Base-by-base conservation (phyloP, 495 filamentous ascomycete species). In the Cladorrhinum samala region DNA sequence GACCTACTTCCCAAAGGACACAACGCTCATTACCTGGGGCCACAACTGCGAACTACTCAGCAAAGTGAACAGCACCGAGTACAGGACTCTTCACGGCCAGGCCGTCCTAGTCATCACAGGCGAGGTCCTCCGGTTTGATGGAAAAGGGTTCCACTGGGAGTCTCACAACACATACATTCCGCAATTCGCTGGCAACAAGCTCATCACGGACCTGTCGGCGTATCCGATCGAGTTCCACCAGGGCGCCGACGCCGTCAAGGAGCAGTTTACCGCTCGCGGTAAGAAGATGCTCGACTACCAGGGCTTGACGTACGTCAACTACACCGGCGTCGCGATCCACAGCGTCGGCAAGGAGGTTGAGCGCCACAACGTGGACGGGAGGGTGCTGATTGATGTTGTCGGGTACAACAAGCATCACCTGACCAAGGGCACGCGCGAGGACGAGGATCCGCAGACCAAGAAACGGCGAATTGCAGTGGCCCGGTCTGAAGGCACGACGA, bases 351-450 rank as follows among this genome's bases (percentile, higher is more conserved):
- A 55, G 30, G 39, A 36, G 3, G 2, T 47, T 2, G 33, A 52
- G 47, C 64, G 55, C 16, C 57, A 66, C 33, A 66, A 70, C 39
- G 66, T 72, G 6, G 57, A 62, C 4, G 61, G 71, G 11, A 52
- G 71, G 9, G 61, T 72, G 23, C 56, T 73, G 8, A 56, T 72
- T 30, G 71, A 73, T 50, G 60, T 63, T n/a, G 49, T 65, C 20
- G 69, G 69, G 7, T 73, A 67, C 51, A 60, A 66, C 39, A 69
- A 68, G 54, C 62, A 69, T 44, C 60, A 69, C 33, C 63, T 66
- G 19, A 58, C 64, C 11, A 51, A 62, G 36, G 57, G 64, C n/a
- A 54, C 53, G n/a, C 51, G 55, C 17, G 64, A 62, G 52, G 56
- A 55, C 13, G 57, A 23, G n/a, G 51, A 54, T 30, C 60, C 53